These are phyloP conservation scores for Annona squamosa DNA, from an alignment of 164 flowering plant genomes.

Conservation along the genomic window DNA sequence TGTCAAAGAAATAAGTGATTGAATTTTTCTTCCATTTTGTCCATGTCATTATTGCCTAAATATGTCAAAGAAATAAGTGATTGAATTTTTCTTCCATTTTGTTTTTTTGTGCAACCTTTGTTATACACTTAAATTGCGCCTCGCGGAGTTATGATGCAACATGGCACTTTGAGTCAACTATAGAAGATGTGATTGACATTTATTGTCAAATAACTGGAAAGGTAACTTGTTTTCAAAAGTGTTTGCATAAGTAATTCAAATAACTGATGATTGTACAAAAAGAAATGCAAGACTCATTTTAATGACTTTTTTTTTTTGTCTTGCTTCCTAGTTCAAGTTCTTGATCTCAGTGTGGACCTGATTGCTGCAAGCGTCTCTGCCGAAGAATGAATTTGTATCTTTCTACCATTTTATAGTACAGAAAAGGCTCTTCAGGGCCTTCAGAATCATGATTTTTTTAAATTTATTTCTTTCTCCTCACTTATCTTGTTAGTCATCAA, in stretches of 20 bases:
- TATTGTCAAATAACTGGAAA: conserved; percentile 83
- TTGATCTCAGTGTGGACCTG: conserved; percentile 72
- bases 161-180: conserved; percentile 83
- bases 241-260: too few species aligned
- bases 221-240: conserved; percentile 32
- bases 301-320: background rate
- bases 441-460: background rate
- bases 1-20: background rate
- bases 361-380: conserved; percentile 79
- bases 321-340: conserved; percentile 31
- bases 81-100: conserved; percentile 1
- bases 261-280: background rate
- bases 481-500: background rate
- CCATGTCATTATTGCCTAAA: background rate
- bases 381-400: conserved; percentile 27
- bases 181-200: conserved; percentile 59
- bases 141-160: conserved; percentile 81
- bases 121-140: conserved; percentile 2
- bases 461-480: background rate
- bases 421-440: background rate
- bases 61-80: background rate
- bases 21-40: conserved; percentile 1
- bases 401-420: background rate
- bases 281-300: background rate
- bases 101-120: background rate